Conservation (phyloP, 129 eudicot genomes). For the Arctium minus region DNA sequence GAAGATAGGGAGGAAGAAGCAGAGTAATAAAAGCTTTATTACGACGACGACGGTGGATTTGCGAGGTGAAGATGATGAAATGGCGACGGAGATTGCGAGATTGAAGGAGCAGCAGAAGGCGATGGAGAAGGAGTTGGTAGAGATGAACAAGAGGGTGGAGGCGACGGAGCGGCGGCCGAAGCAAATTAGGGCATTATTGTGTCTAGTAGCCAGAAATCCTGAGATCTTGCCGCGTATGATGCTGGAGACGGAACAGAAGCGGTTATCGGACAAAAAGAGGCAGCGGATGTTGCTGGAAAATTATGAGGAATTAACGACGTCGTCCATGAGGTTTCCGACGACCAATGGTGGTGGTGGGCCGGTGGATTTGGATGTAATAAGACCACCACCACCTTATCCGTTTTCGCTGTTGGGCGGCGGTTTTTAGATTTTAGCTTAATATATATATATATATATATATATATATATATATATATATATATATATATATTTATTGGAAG, state of each 20-base stretch:
- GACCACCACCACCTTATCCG: slow-evolving; percentile 52
- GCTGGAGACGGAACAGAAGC: slow-evolving; percentile 33
- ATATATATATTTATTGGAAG: too few relatives aligned
- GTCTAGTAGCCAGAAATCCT: slow-evolving; percentile 55
- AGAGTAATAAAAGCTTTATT: slow-evolving; percentile 4
- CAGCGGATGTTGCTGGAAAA: slow-evolving; percentile 18
- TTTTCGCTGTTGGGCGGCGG: slow-evolving; percentile 66
- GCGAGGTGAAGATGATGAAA: slow-evolving; percentile 34
- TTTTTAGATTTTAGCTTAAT: slow-evolving; percentile 29
- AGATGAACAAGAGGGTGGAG: slow-evolving; percentile 55
- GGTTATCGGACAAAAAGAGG: slow-evolving; percentile 36
- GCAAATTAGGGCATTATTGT: slow-evolving; percentile 61
- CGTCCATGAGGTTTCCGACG: slow-evolving; percentile 12
- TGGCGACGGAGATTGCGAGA: slow-evolving; percentile 48
- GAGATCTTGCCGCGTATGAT: slow-evolving; percentile 49
- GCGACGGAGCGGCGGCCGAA: slow-evolving; percentile 64
- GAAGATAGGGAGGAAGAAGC: slow-evolving; percentile 53
- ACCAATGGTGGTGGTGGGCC: neutral
- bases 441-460: too few relatives aligned
- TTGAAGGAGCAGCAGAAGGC: slow-evolving; percentile 48
- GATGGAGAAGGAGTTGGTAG: slow-evolving; percentile 44
- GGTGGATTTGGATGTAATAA: slow-evolving; percentile 19
- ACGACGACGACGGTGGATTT: neutral
- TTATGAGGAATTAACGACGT: neutral
- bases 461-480: too few relatives aligned